A percentile compares a stretch with the other conserved stretches of the same genome.
These are phyloP conservation scores for Aspergillus kassunensis DNA, from an alignment of 495 filamentous ascomycete species.

Conservation along the genomic window DNA sequence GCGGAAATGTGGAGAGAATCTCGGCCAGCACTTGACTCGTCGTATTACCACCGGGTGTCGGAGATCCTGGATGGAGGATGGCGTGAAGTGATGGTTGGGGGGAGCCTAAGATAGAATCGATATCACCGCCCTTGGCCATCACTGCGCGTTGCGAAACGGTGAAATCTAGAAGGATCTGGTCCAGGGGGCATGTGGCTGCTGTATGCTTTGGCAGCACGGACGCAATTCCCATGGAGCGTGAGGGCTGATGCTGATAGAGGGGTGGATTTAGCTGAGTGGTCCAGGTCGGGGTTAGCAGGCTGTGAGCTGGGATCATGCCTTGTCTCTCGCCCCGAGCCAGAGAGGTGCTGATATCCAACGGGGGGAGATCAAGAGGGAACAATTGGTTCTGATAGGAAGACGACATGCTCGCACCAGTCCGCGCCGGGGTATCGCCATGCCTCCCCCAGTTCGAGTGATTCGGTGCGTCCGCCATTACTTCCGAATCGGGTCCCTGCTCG, in stretches of 20 bases:
- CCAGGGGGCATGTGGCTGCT: slow-evolving; percentile 6
- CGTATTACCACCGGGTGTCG: neutral
- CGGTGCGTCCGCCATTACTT: neutral
- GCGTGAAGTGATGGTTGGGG: neutral
- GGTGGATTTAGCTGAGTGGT: neutral
- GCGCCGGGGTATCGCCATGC: too few species aligned
- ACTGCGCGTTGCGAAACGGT: neutral
- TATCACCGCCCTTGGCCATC: neutral
- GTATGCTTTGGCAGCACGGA: slow-evolving; percentile 2
- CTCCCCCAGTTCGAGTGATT: too few species aligned
- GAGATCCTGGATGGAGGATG: neutral
- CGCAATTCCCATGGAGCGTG: neutral
- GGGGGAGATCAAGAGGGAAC: too few species aligned
- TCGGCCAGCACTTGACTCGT: slow-evolving; percentile 6
- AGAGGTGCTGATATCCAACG: too few species aligned
- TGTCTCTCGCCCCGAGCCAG: too few species aligned
- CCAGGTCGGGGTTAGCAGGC: neutral
- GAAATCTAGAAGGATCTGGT: slow-evolving; percentile 11
- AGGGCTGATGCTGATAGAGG: neutral
- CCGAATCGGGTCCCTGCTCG: too few species aligned
- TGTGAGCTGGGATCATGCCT: neutral
- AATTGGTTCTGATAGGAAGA: too few species aligned
- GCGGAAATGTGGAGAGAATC: slow-evolving; percentile 7
- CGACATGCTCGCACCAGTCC: too few species aligned
- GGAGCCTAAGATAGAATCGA: neutral